Evolutionary conservation across 495 filamentous ascomycete species (phyloP).

Genomic region (Aspergillus biplanus): DNA sequence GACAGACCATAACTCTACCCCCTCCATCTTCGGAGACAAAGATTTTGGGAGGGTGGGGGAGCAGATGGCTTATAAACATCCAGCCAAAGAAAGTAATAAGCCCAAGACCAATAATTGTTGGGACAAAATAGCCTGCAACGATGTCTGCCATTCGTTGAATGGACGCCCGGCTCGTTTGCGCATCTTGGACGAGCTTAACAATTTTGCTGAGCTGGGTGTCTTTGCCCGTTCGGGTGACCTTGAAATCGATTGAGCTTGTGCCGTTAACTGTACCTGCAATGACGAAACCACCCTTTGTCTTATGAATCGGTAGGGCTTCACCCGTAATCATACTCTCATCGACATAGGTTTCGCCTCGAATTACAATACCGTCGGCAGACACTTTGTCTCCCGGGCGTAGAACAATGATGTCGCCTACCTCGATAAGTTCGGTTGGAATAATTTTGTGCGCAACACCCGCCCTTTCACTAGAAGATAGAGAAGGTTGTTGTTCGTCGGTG

Average conservation of each 20-base stretch:
- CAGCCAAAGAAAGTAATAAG: constrained; percentile 84
- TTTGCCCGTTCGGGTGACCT: constrained; percentile 87
- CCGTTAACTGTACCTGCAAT: constrained; percentile 99
- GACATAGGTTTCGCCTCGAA: constrained; percentile 87
- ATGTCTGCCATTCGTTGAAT: constrained; percentile 94
- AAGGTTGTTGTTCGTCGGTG: constrained; percentile 23
- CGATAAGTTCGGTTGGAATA: constrained; percentile 92
- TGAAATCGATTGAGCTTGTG: constrained; percentile 87
- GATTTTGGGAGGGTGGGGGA: constrained; percentile 82
- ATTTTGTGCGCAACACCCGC: constrained; percentile 68
- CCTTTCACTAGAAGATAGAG: constrained; percentile 50
- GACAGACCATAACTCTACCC: constrained; percentile 91
- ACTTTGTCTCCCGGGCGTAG: constrained; percentile 96
- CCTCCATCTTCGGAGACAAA: constrained; percentile 82
- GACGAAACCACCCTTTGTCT: constrained; percentile 74
- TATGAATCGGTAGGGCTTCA: constrained; percentile 91
- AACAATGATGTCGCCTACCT: constrained; percentile 91
- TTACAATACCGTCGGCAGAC: constrained; percentile 87
- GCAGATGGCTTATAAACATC: constrained; percentile 91
- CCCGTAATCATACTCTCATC: constrained; percentile 99
- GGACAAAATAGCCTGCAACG: constrained; percentile 94
- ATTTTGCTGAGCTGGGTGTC: constrained; percentile 98
- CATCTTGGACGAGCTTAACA: constrained; percentile 94
- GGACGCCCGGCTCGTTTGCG: constrained; percentile 90
- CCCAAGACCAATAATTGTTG: constrained; percentile 82